These are phyloP conservation scores for Collariella sp. DNA, from an alignment of 495 filamentous ascomycete species.

Conservation along the genomic window DNA sequence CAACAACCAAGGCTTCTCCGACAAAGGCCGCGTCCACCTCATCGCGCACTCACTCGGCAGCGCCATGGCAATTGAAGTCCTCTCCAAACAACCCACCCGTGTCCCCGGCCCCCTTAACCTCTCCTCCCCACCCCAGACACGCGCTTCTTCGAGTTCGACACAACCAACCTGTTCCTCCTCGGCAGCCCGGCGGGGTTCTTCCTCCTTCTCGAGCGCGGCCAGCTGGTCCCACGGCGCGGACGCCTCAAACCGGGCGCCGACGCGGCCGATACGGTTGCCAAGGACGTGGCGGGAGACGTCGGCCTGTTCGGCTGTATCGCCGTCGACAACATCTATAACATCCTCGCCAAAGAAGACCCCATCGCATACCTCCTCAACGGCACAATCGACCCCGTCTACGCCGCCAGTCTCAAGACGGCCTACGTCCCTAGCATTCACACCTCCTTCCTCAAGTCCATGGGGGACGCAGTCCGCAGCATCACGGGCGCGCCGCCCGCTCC, in stretches of 20 bases:
- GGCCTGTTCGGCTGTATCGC: conserved; percentile 83
- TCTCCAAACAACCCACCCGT: conserved; percentile 74
- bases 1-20: conserved; percentile 80
- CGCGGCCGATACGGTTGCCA: conserved; percentile 47
- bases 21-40: conserved; percentile 76
- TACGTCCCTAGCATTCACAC: conserved; percentile 64
- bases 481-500: conserved; percentile 10
- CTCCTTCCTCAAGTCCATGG: conserved; percentile 57
- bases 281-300: conserved; percentile 61
- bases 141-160: conserved; percentile 84
- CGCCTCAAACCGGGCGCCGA: conserved; percentile 66
- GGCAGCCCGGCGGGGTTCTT: conserved; percentile 96
- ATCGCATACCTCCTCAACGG: conserved; percentile 91
- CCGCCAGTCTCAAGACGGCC: conserved; percentile 64
- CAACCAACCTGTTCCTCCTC: conserved; percentile 76
- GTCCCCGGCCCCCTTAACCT: conserved; percentile 47
- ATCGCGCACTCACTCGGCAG: conserved; percentile 90
- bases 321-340: conserved; percentile 94
- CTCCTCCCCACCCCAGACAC: conserved; percentile 36
- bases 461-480: conserved; percentile 53
- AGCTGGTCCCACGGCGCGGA: conserved; percentile 68
- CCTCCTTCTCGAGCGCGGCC: conserved; percentile 74
- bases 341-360: conserved; percentile 58
- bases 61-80: conserved; percentile 84
- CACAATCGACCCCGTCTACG: conserved; percentile 72